Base-by-base conservation (phyloP, 2,329 filamentous ascomycete species). In the Lecanoromycetidae sp. region DNA sequence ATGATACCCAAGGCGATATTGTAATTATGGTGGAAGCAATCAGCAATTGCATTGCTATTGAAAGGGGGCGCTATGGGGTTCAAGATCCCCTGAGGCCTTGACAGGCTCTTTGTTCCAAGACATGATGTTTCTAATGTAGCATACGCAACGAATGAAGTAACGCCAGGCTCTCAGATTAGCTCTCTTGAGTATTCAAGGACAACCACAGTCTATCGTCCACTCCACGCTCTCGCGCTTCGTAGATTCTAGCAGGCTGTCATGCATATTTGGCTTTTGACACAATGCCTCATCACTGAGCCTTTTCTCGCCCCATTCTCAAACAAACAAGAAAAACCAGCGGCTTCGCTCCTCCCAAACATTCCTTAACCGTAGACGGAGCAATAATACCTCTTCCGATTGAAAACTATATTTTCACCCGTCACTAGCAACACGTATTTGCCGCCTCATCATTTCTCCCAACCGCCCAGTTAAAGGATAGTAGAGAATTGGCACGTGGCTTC, bases 261-360 rank as follows among this genome's bases (percentile, higher is more conserved):
- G 52, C 64, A 65, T 65, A 58, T 68, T 67, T 68, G 66, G 65
- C 65, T 67, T 67, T 60, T 63, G 61, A 62, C 57, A 60, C 54
- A 50, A n/a, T 44, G 34, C 51, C 56, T 67, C 65, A 60, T 67
- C 65, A 67, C 55, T 38, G 63, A 63, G 61, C 61, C 44, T 30
- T 13, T n/a, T n/a, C n/a, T n/a, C n/a, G n/a, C n/a, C n/a, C n/a
- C 8, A 32, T 34, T 3, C 23, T 26, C 40, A 43, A 38, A 35
- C 3, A 34, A n/a, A 3, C 3, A 12, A 40, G 8, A 34, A 20
- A 42, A 17, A 7, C 22, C 42, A 44, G 20, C 26, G 32, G 44
- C 26, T 43, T 50, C 13, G 43, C 37, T 26, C 33, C 15, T 47
- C 22, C 44, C 25, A 4, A 10, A 25, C 37, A 30, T 17, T n/a